Conservation (phyloP, 2,329 filamentous ascomycete genomes). For the Pyrenophora teres region DNA sequence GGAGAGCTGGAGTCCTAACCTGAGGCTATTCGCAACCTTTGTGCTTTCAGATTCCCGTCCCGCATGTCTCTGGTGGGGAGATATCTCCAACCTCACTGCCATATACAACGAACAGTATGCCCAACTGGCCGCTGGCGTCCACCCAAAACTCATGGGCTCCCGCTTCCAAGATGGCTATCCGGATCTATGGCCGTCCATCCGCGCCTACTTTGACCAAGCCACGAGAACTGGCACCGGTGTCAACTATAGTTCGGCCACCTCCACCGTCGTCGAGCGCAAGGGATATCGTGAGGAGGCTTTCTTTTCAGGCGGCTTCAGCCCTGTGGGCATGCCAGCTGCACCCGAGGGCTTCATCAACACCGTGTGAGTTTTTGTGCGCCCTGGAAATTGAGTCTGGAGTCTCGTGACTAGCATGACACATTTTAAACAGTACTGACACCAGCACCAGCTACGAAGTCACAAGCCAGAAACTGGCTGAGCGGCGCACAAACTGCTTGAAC, state of each 20-base stretch:
- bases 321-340: slow-evolving; percentile 31
- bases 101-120: slow-evolving; percentile 42
- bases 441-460: slow-evolving; percentile 38
- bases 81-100: slow-evolving; percentile 29
- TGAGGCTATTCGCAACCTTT: slow-evolving; percentile 37
- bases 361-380: slow-evolving; percentile 8
- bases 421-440: slow-evolving; percentile 1
- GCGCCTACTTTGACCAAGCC: slow-evolving; percentile 32
- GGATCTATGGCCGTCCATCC: slow-evolving; percentile 32
- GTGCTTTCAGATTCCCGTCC: slow-evolving; percentile 41
- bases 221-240: slow-evolving; percentile 30
- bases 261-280: slow-evolving; percentile 35
- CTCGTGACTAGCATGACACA: background rate
- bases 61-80: slow-evolving; percentile 43
- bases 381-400: background rate
- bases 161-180: slow-evolving; percentile 37
- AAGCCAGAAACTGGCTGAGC: slow-evolving; percentile 36
- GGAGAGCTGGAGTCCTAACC: slow-evolving; percentile 30
- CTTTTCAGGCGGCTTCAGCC: slow-evolving; percentile 41
- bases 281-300: slow-evolving; percentile 41
- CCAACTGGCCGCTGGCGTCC: slow-evolving; percentile 31
- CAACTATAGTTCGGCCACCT: slow-evolving; percentile 27
- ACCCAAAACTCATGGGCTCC: slow-evolving; percentile 41
- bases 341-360: slow-evolving; percentile 26
- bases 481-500: slow-evolving; percentile 40